Conservation (phyloP, 176 grass and related monocot genomes). For the Luzula sylvatica region DNA sequence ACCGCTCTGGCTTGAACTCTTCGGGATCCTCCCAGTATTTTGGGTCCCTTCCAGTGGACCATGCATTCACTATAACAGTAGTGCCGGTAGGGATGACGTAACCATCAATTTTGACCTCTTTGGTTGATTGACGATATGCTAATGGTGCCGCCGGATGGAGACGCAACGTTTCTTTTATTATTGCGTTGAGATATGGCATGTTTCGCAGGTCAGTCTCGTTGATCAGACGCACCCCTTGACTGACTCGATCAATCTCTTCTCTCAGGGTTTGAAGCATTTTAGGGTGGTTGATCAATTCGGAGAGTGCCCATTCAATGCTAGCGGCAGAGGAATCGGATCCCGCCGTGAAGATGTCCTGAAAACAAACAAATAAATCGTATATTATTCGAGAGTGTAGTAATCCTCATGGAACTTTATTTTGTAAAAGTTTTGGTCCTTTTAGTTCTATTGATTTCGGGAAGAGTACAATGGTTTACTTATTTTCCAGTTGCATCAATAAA, state of each 20-base stretch:
- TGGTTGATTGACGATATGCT: conserved; percentile 19
- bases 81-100: conserved; percentile 47
- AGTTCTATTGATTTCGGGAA: too few species aligned
- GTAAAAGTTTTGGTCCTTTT: too few species aligned
- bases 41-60: conserved; percentile 56
- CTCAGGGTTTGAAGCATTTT: conserved; percentile 19
- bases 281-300: conserved; percentile 68
- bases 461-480: too few species aligned
- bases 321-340: conserved; percentile 55
- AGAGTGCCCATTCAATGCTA: conserved; percentile 54
- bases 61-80: conserved; percentile 46
- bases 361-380: too few species aligned
- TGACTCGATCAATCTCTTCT: conserved; percentile 39
- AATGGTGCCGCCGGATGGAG: conserved; percentile 49
- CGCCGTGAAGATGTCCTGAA: conserved; percentile 59
- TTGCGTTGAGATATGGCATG: conserved; percentile 56
- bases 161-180: conserved; percentile 55
- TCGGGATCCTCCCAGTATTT: conserved; percentile 33
- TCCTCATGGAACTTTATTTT: too few species aligned
- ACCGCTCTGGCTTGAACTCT: conserved; percentile 53
- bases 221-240: conserved; percentile 26
- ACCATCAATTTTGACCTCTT: conserved; percentile 22
- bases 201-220: conserved; percentile 38
- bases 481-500: too few species aligned
- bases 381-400: too few species aligned